These are phyloP conservation scores for Anthracocystis walkeri DNA, from an alignment of 1,284 basidiomycete species.

Conservation along the genomic window DNA sequence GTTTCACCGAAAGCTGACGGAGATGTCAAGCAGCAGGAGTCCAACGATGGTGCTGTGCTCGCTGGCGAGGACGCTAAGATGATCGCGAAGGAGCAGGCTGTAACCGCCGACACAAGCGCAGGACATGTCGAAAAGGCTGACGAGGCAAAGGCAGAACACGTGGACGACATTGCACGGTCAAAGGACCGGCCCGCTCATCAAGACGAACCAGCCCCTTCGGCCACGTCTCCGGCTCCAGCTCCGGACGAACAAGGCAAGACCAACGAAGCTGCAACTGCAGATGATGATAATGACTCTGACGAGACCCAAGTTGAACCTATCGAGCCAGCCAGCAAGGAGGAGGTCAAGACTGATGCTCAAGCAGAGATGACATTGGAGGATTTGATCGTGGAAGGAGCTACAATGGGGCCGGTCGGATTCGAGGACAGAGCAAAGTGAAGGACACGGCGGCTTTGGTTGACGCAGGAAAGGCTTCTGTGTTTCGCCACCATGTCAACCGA, in stretches of 20 bases:
- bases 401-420: background rate
- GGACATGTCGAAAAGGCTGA: background rate
- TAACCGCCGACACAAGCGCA: background rate
- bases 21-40: background rate
- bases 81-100: too few relatives aligned
- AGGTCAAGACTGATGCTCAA: constrained; percentile 8
- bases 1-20: background rate
- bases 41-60: background rate
- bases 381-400: constrained; percentile 15
- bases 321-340: constrained; percentile 3
- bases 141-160: background rate
- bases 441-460: background rate
- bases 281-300: background rate
- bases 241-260: background rate
- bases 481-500: background rate
- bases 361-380: constrained; percentile 17
- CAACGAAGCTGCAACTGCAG: background rate
- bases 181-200: background rate
- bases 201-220: background rate
- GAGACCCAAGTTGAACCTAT: background rate
- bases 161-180: background rate
- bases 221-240: background rate
- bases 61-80: background rate
- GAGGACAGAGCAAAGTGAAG: constrained; percentile 3
- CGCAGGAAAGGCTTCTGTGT: background rate